phyloP scores from a whole-genome alignment of 2,329 filamentous ascomycete species.

The Daldinia sp. region DNA sequence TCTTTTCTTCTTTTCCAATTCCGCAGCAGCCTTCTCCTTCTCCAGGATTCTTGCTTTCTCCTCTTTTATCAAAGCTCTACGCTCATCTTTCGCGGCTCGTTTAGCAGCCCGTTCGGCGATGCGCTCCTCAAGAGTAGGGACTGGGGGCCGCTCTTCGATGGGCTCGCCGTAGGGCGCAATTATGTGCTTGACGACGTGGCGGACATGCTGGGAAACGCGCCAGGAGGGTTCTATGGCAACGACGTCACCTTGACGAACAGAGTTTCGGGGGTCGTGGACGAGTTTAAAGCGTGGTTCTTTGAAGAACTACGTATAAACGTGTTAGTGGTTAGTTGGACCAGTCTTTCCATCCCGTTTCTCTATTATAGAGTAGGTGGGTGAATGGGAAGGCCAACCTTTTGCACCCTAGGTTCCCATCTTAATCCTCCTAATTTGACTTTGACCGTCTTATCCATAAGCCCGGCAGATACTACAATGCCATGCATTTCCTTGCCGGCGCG shows the following conservation, averaged over 20 bases:
- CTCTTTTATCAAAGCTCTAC: constrained; percentile 11
- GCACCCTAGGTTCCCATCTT: constrained; percentile 75
- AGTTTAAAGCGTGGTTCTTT: constrained; percentile 70
- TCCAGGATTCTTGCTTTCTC: constrained; percentile 11
- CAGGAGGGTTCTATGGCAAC: constrained; percentile 70
- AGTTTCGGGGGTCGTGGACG: constrained; percentile 80
- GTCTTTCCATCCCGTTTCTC: no score
- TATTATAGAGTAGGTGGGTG: no score
- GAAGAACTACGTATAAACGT: constrained; percentile 62
- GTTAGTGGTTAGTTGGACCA: background rate
- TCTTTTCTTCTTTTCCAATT: background rate
- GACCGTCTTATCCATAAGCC: constrained; percentile 79
- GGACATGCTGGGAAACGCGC: constrained; percentile 71
- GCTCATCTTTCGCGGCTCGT: constrained; percentile 37
- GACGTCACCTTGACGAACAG: constrained; percentile 77
- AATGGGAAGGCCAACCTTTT: constrained; percentile 65
- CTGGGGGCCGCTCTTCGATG: constrained; percentile 68
- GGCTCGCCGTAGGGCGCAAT: constrained; percentile 72
- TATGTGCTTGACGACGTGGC: constrained; percentile 78
- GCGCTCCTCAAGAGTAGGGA: constrained; percentile 71
- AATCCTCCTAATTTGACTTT: constrained; percentile 77
- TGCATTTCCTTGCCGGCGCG: constrained; percentile 61
- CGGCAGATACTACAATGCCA: constrained; percentile 80
- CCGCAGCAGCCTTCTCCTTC: constrained; percentile 6
- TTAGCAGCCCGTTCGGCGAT: constrained; percentile 57